Percentiles rank a stretch among this genome's conserved stretches.
Evolutionary conservation across 2,329 filamentous ascomycete species (phyloP).

Genomic region (Bertia moriformis): DNA sequence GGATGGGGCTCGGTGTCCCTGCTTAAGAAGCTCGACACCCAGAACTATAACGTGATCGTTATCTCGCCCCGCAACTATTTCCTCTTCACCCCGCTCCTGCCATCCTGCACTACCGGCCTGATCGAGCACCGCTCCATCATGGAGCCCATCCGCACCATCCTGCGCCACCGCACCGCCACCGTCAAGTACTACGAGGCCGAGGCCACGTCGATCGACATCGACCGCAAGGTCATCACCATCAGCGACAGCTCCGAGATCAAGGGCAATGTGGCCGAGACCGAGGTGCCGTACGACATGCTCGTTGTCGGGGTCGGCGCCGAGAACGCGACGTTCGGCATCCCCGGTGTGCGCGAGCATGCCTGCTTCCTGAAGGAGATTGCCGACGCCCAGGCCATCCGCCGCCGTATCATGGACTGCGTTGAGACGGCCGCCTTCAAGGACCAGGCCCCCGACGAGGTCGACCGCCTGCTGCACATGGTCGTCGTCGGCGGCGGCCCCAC

Average conservation of each 20-base stretch:
- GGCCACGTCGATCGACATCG: conserved; percentile 84
- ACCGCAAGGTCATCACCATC: conserved; percentile 76
- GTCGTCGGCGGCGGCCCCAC: conserved; percentile 87
- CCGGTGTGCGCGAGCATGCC: conserved; percentile 83
- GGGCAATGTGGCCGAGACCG: conserved; percentile 65
- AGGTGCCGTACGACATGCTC: conserved; percentile 95
- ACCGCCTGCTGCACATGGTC: conserved; percentile 95
- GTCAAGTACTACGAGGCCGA: conserved; percentile 98
- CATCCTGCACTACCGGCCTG: conserved; percentile 90
- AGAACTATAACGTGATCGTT: conserved; percentile 97
- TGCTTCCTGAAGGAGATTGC: conserved; percentile 98
- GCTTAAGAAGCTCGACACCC: conserved; percentile 94
- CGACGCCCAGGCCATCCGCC: conserved; percentile 90
- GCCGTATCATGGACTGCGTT: conserved; percentile 98
- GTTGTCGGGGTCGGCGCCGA: conserved; percentile 94
- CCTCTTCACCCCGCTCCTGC: conserved; percentile 93
- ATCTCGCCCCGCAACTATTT: conserved; percentile 99
- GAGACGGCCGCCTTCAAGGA: conserved; percentile 98
- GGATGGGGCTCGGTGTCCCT: conserved; percentile 93
- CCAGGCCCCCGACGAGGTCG: conserved; percentile 72
- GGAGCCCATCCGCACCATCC: conserved; percentile 93
- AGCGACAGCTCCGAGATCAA: conserved; percentile 87
- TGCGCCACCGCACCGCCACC: conserved; percentile 81
- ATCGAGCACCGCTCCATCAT: conserved; percentile 99
- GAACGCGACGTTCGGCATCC: conserved; percentile 96